A percentile compares a stretch with the other conserved stretches of the same genome.
These are phyloP conservation scores for Rhodotorula sp. DNA, from an alignment of 1,284 basidiomycete genomes.

Conservation along the genomic window DNA sequence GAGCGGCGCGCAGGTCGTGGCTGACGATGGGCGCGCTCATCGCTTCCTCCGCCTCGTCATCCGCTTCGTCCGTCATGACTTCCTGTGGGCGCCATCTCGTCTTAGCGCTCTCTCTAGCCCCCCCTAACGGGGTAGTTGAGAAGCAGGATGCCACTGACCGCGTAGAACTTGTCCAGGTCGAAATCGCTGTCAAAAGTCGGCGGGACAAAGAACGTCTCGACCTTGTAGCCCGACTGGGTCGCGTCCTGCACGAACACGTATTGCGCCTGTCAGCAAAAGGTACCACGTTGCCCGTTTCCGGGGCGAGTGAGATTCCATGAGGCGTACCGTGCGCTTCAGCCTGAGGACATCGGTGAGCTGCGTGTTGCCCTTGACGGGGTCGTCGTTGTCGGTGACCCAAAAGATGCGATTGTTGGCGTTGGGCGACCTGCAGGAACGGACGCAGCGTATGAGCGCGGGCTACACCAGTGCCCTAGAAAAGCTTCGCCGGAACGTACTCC, in stretches of 20 bases:
- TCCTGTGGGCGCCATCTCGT: neutral
- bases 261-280: neutral
- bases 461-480: neutral
- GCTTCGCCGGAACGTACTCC: slow-evolving; percentile 58
- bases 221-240: slow-evolving; percentile 70
- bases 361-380: slow-evolving; percentile 52
- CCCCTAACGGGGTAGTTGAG: too few species aligned
- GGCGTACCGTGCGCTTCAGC: slow-evolving; percentile 5
- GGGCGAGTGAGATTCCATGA: too few species aligned
- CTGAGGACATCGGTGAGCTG: slow-evolving; percentile 21
- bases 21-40: slow-evolving; percentile 23
- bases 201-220: slow-evolving; percentile 88
- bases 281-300: neutral
- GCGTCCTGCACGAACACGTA: slow-evolving; percentile 62
- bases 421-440: slow-evolving; percentile 54
- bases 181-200: slow-evolving; percentile 65
- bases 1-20: slow-evolving; percentile 23
- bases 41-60: slow-evolving; percentile 19
- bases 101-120: neutral
- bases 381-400: slow-evolving; percentile 86
- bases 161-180: slow-evolving; percentile 76
- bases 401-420: slow-evolving; percentile 88
- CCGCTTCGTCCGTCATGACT: slow-evolving; percentile 36
- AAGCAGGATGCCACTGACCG: slow-evolving; percentile 56
- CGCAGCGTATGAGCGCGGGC: neutral